phyloP scores from a whole-genome alignment of 208 protist species.

The Trichomonas gallinae region DNA sequence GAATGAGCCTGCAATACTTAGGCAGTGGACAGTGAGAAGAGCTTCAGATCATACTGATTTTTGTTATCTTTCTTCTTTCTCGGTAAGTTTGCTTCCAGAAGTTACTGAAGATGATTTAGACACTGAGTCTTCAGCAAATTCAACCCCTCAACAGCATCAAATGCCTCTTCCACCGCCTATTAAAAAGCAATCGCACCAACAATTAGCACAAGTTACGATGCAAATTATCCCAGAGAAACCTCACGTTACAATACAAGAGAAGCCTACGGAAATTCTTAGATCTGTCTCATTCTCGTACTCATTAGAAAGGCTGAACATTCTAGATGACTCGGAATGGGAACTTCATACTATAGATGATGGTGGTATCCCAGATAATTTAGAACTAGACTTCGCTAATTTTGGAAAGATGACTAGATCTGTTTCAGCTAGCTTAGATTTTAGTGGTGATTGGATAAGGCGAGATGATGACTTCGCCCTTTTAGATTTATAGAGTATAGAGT shows the following conservation, averaged over 20 bases:
- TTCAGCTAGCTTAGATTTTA: background rate
- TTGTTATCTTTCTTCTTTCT: slow-evolving; percentile 6
- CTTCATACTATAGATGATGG: background rate
- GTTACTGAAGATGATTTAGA: background rate
- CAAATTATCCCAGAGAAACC: background rate
- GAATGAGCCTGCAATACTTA: background rate
- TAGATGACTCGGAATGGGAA: background rate
- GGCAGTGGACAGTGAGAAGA: background rate
- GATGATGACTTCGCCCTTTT: background rate
- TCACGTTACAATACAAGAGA: background rate
- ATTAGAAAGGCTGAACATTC: background rate
- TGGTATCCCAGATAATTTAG: background rate
- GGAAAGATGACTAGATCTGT: background rate
- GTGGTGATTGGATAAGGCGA: background rate
- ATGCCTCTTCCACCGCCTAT: background rate
- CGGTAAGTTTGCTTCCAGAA: background rate
- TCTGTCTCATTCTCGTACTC: background rate
- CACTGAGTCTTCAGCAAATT: background rate
- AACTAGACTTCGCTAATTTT: background rate
- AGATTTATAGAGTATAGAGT: background rate
- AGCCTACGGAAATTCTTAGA: background rate
- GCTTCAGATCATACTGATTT: background rate
- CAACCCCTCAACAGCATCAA: background rate
- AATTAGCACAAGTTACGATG: background rate
- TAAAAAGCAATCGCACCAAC: background rate